Base-by-base conservation (phyloP, 805 yeast genomes). In the Kodamaea laetipori region DNA sequence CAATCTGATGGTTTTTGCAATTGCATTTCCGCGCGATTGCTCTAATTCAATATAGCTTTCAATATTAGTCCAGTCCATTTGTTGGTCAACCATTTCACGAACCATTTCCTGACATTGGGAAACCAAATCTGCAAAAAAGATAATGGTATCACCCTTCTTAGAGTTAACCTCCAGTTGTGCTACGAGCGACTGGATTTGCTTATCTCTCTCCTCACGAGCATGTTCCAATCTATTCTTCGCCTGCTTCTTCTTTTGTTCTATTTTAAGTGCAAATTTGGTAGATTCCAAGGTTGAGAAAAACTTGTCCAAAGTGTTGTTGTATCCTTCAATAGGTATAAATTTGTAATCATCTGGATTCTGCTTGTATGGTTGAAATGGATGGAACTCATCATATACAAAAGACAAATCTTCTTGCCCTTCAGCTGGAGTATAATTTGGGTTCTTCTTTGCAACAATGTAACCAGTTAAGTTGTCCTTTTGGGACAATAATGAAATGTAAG, bases 51-150 rank as follows among this genome's bases (percentile, higher is more conserved):
- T 82, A 45, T 85, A 64, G 49, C 82, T 80, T 58, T 86, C 96
- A 49, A 90, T 90, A 47, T 88, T 84, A 33, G 78, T 77, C 99
- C 99, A 92, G 60, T 92, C 97, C 88, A 89, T 87, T 50, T 87
- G 90, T 57, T 87, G 94, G 44, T 84, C 82, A 4, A 90, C 49
- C 43, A 89, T 65, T 1, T 71, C 67, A 46, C 82, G 84, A 4
- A 92, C 86, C 2, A 86, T 82, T 6, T 58, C 62, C 46, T 78
- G 83, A 37, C 94, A 89, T 12, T 78, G 78, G 39, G 85, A 94
- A 4, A 90, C 89, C 18, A 78, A 52, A 19, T 80, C 81, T 4
- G 92, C 84, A 58, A 85, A 74, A 27, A 74, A 67, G 48, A 86
- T 84, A 21, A 92, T 81, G 4, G 85, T 67, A 49, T 81, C 83